A percentile compares a stretch with the other conserved stretches of the same genome.
phyloP scores from a whole-genome alignment of 2,329 filamentous ascomycete genomes.

The Fusarium ambrosium region DNA sequence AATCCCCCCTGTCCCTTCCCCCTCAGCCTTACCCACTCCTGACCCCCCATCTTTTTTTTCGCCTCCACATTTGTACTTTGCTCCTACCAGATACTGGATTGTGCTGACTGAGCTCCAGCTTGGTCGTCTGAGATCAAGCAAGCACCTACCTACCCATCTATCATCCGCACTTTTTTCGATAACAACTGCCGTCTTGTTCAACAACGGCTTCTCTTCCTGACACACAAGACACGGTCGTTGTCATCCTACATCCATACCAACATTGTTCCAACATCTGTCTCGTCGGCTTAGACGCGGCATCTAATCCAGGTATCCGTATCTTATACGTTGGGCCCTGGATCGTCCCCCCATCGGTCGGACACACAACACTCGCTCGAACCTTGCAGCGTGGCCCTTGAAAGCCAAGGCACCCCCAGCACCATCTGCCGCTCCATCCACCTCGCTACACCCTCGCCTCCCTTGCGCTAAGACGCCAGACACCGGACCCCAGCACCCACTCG shows the following conservation, averaged over 20 bases:
- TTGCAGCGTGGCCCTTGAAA: constrained; percentile 8
- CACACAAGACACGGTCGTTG: not conserved
- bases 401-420: constrained; percentile 9
- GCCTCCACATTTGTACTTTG: constrained; percentile 28
- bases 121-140: not conserved
- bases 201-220: not conserved
- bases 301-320: constrained; percentile 4
- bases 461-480: constrained; percentile 26
- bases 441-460: constrained; percentile 19
- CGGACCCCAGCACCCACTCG: constrained; percentile 13
- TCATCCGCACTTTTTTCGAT: not conserved
- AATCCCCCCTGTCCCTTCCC: not conserved
- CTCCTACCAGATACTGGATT: constrained; percentile 27
- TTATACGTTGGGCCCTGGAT: not conserved
- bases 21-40: constrained; percentile 38
- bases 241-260: not conserved
- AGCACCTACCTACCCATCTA: not conserved
- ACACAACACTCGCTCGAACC: constrained; percentile 7
- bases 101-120: constrained; percentile 17
- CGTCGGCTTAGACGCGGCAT: not conserved
- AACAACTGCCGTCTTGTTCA: constrained; percentile 5
- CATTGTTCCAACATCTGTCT: not conserved
- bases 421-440: constrained; percentile 8
- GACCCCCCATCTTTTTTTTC: constrained; percentile 29
- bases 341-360: not conserved